phyloP scores from a whole-genome alignment of 108 stramenopile genomes.

The Cyclotella cryptica region DNA sequence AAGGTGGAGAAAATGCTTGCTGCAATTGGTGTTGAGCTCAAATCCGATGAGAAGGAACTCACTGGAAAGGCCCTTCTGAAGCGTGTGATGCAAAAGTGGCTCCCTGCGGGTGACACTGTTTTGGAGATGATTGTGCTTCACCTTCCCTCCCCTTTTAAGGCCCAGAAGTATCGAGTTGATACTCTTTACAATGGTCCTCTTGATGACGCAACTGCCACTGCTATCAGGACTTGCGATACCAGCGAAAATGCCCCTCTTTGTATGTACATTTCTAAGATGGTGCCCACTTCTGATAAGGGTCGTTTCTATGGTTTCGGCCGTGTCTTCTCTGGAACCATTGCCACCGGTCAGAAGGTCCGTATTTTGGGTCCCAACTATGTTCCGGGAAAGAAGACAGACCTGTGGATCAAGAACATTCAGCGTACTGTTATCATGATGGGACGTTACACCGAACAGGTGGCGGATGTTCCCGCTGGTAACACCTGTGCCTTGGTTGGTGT shows the following conservation, averaged over 20 bases:
- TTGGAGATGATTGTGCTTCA: slow-evolving; percentile 99
- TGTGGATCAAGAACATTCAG: slow-evolving; percentile 99
- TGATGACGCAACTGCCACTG: slow-evolving; percentile 96
- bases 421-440: slow-evolving; percentile 99
- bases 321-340: slow-evolving; percentile 99
- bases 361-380: slow-evolving; percentile 99
- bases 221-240: slow-evolving; percentile 99
- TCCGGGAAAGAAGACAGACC: slow-evolving; percentile 99
- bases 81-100: slow-evolving; percentile 99
- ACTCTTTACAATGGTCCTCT: slow-evolving; percentile 99
- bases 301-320: slow-evolving; percentile 99
- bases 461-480: slow-evolving; percentile 99
- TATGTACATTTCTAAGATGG: slow-evolving; percentile 99
- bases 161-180: slow-evolving; percentile 98
- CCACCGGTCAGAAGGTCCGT: slow-evolving; percentile 99
- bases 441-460: slow-evolving; percentile 97
- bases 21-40: slow-evolving; percentile 98
- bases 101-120: slow-evolving; percentile 99
- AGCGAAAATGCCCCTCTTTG: slow-evolving; percentile 94
- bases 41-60: slow-evolving; percentile 95
- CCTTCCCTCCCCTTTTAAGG: slow-evolving; percentile 97
- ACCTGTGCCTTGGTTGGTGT: slow-evolving; percentile 99
- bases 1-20: slow-evolving; percentile 99
- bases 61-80: slow-evolving; percentile 98
- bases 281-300: slow-evolving; percentile 99